Evolutionary conservation across 768 basidiomycete genomes (phyloP).

Genomic region (Baorangia bicolor): DNA sequence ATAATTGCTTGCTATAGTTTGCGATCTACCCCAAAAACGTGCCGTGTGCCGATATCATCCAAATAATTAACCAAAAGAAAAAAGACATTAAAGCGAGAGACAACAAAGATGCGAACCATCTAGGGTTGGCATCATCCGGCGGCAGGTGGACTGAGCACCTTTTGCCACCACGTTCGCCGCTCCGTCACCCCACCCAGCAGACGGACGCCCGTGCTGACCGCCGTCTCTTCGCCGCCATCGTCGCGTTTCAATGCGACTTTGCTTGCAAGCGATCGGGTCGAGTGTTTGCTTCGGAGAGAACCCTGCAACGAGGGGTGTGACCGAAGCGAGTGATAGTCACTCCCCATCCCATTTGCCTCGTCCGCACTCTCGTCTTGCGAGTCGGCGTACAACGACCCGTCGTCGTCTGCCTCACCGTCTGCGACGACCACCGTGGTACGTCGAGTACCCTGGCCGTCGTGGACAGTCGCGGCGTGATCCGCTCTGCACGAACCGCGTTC

Average conservation of each 20-base stretch:
- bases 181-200: conserved; percentile 8
- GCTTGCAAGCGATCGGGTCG: conserved; percentile 18
- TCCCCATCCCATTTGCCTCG: conserved; percentile 13
- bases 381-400: conserved; percentile 23
- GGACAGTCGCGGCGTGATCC: neutral
- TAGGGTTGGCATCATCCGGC: conserved; percentile 5
- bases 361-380: conserved; percentile 14
- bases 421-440: neutral
- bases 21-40: neutral
- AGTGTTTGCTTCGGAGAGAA: conserved; percentile 24
- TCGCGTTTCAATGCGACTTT: conserved; percentile 4
- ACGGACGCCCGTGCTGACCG: neutral
- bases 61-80: neutral
- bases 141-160: conserved; percentile 25
- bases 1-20: neutral
- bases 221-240: neutral
- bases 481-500: conserved; percentile 1
- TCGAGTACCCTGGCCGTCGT: neutral
- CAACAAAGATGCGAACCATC: neutral
- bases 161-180: conserved; percentile 33
- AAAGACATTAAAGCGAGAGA: neutral
- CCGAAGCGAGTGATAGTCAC: conserved; percentile 31
- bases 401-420: conserved; percentile 14
- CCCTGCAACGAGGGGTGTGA: conserved; percentile 25
- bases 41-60: neutral